Evolutionary conservation across 2,329 filamentous ascomycete species (phyloP).

Genomic region (Coleophoma crateriformis): DNA sequence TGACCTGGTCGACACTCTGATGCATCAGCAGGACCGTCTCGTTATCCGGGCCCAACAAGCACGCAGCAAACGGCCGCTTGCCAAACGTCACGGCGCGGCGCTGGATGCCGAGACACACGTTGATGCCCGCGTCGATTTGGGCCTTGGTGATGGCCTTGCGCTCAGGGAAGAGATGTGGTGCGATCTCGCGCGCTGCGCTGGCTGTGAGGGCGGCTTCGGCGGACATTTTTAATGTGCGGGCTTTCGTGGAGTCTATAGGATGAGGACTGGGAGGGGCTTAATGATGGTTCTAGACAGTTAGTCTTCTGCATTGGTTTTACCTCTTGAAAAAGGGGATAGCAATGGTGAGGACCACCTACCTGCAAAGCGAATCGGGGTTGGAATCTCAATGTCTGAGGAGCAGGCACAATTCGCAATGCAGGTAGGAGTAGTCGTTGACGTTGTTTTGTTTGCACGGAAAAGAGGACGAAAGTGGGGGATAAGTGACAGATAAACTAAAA

Average conservation of each 20-base stretch:
- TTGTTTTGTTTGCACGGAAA: too few species aligned
- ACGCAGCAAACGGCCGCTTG: conserved; percentile 43
- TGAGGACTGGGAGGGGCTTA: not conserved
- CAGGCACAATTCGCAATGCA: too few species aligned
- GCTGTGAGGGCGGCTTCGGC: conserved; percentile 20
- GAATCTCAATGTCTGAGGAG: too few species aligned
- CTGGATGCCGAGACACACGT: conserved; percentile 36
- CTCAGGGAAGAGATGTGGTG: conserved; percentile 28
- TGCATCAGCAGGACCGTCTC: conserved; percentile 40
- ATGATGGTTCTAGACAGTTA: not conserved
- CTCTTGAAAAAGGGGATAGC: too few species aligned
- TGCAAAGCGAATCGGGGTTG: too few species aligned
- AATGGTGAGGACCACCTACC: too few species aligned
- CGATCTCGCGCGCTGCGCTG: conserved; percentile 13
- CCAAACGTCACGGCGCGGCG: conserved; percentile 34
- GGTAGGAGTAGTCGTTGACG: too few species aligned
- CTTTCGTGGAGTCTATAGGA: not conserved
- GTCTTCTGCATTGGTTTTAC: not conserved
- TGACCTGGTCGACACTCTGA: conserved; percentile 44
- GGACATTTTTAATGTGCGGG: conserved; percentile 9
- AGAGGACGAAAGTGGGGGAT: too few species aligned
- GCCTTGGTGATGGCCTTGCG: conserved; percentile 29
- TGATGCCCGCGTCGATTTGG: conserved; percentile 34
- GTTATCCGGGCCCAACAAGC: conserved; percentile 43
- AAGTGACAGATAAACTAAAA: too few species aligned